Conservation (phyloP, 2,329 filamentous ascomycete genomes). For the Dactylellina drechsleri region DNA sequence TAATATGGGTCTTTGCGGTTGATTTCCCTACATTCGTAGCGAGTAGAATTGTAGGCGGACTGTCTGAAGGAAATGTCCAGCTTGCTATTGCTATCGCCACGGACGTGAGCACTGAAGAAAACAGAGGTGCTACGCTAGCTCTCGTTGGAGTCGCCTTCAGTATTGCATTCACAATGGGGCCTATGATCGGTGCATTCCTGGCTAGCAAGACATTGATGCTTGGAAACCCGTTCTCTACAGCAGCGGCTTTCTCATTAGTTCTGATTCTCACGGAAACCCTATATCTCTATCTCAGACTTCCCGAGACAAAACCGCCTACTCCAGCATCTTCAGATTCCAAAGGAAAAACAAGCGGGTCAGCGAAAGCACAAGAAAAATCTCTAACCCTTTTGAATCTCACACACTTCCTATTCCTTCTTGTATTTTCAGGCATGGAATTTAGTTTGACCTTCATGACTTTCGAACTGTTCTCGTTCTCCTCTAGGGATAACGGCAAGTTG, state of each 20-base stretch:
- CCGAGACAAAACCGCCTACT: slow-evolving; percentile 80
- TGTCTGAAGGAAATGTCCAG: slow-evolving; percentile 97
- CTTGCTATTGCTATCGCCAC: slow-evolving; percentile 95
- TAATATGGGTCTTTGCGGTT: slow-evolving; percentile 90
- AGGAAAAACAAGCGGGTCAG: slow-evolving; percentile 49
- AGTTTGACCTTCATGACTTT: slow-evolving; percentile 97
- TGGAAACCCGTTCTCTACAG: slow-evolving; percentile 91
- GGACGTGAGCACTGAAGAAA: slow-evolving; percentile 87
- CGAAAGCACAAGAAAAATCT: slow-evolving; percentile 55
- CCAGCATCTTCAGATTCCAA: slow-evolving; percentile 58
- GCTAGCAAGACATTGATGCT: slow-evolving; percentile 77
- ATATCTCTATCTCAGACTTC: slow-evolving; percentile 84
- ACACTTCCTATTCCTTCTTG: slow-evolving; percentile 91
- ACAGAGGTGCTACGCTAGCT: slow-evolving; percentile 91
- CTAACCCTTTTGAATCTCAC: slow-evolving; percentile 78
- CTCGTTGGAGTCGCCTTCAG: slow-evolving; percentile 96
- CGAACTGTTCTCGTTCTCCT: slow-evolving; percentile 85
- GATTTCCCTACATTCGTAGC: slow-evolving; percentile 96
- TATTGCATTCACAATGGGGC: slow-evolving; percentile 95
- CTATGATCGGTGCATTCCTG: slow-evolving; percentile 87
- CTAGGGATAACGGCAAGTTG: slow-evolving; percentile 81
- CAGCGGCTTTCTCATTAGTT: slow-evolving; percentile 84
- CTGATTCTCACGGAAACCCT: slow-evolving; percentile 86
- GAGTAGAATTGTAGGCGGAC: slow-evolving; percentile 88
- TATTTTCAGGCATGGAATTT: slow-evolving; percentile 98